phyloP scores from a whole-genome alignment of 164 flowering plant species.

The Houttuynia cordata region DNA sequence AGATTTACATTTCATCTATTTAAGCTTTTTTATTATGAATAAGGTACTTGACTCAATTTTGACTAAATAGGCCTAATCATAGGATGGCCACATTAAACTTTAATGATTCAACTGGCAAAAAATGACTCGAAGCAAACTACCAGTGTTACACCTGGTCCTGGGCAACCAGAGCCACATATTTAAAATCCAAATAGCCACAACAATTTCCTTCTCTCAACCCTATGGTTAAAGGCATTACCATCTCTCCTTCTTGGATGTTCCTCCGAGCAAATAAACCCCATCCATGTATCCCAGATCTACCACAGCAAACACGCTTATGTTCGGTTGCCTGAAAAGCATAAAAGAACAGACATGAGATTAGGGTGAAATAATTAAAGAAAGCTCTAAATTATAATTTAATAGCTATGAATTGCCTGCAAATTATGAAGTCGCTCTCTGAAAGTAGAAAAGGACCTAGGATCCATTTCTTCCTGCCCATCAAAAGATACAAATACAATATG shows the following conservation, averaged over 20 bases:
- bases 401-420: constrained; percentile 50
- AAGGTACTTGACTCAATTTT: too few relatives aligned
- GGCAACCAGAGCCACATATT: too few relatives aligned
- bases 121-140: too few relatives aligned
- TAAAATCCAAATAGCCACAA: not conserved
- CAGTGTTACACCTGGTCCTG: too few relatives aligned
- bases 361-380: constrained; percentile 1
- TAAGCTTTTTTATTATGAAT: too few relatives aligned
- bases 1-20: too few relatives aligned
- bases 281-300: constrained; percentile 95
- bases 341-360: constrained; percentile 3
- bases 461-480: constrained; percentile 43
- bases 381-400: not conserved
- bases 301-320: constrained; percentile 74
- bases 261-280: constrained; percentile 97
- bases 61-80: too few relatives aligned
- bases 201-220: not conserved
- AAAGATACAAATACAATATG: constrained; percentile 1
- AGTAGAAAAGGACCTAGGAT: constrained; percentile 52
- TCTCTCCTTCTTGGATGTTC: constrained; percentile 91
- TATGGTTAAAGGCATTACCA: constrained; percentile 33
- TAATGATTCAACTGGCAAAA: too few relatives aligned
- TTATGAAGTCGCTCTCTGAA: constrained; percentile 69
- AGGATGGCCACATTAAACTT: too few relatives aligned
- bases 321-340: constrained; percentile 55